Conservation (phyloP, 352 stramenopile genomes). For the Phytophthora capsici region DNA sequence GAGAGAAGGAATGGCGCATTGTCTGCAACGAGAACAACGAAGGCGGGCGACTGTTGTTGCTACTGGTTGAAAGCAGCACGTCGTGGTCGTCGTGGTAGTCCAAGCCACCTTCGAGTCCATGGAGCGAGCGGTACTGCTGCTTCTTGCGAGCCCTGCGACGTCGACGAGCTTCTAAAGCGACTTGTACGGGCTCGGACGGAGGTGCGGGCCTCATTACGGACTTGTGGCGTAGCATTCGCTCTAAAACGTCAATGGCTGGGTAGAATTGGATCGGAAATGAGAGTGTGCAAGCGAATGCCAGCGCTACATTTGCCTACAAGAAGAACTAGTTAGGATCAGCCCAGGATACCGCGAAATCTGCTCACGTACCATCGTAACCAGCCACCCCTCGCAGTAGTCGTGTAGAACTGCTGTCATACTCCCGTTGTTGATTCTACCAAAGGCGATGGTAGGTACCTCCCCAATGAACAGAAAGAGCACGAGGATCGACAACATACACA, state of each 20-base stretch:
- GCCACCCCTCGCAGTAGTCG: slow-evolving; percentile 73
- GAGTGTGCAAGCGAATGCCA: slow-evolving; percentile 76
- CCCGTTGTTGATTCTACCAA: slow-evolving; percentile 72
- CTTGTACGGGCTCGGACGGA: slow-evolving; percentile 31
- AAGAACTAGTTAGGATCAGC: neutral
- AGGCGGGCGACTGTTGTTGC: slow-evolving; percentile 13
- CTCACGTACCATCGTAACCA: slow-evolving; percentile 56
- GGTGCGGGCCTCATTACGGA: slow-evolving; percentile 47
- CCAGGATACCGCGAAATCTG: neutral
- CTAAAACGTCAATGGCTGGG: slow-evolving; percentile 74
- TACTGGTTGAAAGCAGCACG: slow-evolving; percentile 24
- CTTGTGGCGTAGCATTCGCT: slow-evolving; percentile 61
- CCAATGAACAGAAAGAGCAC: slow-evolving; percentile 81
- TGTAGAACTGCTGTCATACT: slow-evolving; percentile 84
- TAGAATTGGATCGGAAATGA: slow-evolving; percentile 88
- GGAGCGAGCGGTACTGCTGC: slow-evolving; percentile 30
- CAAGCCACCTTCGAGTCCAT: slow-evolving; percentile 19
- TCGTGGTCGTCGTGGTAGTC: slow-evolving; percentile 27
- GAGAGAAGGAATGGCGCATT: slow-evolving; percentile 36
- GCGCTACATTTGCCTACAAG: slow-evolving; percentile 66
- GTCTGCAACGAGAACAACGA: slow-evolving; percentile 33
- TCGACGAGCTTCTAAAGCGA: slow-evolving; percentile 27
- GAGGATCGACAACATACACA: slow-evolving; percentile 73
- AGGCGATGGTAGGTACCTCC: slow-evolving; percentile 71
- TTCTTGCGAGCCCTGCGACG: slow-evolving; percentile 38